Percentiles rank a stretch among this genome's conserved stretches.
These are phyloP conservation scores for Trichaptum fuscoviolaceum DNA, from an alignment of 768 basidiomycete genomes.

Conservation along the genomic window DNA sequence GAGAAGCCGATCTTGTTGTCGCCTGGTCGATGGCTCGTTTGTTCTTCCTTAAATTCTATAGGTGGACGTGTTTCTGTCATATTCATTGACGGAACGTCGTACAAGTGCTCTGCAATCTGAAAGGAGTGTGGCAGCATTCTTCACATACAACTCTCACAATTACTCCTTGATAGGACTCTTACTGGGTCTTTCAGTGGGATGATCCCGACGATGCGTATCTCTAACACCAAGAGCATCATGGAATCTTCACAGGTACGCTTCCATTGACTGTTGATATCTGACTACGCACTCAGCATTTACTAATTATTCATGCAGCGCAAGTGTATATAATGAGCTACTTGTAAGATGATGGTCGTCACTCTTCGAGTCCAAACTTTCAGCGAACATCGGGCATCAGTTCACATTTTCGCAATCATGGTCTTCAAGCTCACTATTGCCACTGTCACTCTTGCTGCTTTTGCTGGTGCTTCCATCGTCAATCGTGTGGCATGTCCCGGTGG, in stretches of 20 bases:
- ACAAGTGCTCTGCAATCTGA: neutral
- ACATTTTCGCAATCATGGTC: conserved; percentile 13
- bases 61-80: neutral
- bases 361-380: neutral
- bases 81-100: neutral
- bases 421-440: conserved; percentile 17
- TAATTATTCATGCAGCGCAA: neutral
- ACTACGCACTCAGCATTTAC: neutral
- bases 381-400: neutral
- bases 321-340: neutral
- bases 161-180: neutral
- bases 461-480: conserved; percentile 15
- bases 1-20: neutral
- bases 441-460: conserved; percentile 10
- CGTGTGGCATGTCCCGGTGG: conserved; percentile 13
- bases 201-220: neutral
- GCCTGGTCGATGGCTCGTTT: neutral
- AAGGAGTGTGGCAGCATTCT: neutral
- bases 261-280: neutral
- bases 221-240: neutral
- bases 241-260: neutral
- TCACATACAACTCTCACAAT: neutral
- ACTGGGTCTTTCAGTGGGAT: neutral
- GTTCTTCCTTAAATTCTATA: neutral
- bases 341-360: neutral